Conservation (phyloP, 305 asterid genomes). For the Withania somnifera region DNA sequence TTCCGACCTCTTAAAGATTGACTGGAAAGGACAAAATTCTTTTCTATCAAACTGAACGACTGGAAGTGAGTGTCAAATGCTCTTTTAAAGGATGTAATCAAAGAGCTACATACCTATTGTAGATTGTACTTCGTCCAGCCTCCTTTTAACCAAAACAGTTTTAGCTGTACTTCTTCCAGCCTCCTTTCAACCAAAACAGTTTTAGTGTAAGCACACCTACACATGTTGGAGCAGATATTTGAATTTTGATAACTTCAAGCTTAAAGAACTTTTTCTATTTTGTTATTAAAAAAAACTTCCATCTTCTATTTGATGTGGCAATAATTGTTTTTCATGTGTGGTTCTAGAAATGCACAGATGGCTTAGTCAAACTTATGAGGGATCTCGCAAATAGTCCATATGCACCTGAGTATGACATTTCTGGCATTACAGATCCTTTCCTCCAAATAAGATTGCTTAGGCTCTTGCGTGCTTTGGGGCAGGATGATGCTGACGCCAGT, state of each 20-base stretch:
- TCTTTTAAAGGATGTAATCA: background rate
- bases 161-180: background rate
- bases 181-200: background rate
- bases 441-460: slow-evolving; percentile 81
- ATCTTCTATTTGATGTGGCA: background rate
- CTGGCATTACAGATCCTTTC: slow-evolving; percentile 93
- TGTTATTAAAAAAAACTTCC: background rate
- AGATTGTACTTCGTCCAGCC: background rate
- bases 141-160: background rate
- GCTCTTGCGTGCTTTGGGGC: slow-evolving; percentile 74
- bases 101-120: background rate
- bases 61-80: background rate
- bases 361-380: slow-evolving; percentile 83
- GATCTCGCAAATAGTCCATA: slow-evolving; percentile 92
- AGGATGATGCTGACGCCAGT: slow-evolving; percentile 92
- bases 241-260: background rate
- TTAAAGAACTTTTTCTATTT: background rate
- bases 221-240: background rate
- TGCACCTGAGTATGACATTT: slow-evolving; percentile 87
- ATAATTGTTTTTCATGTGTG: slow-evolving; percentile 7
- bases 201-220: background rate
- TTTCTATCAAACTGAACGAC: background rate
- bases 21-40: background rate
- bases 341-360: slow-evolving; percentile 86
- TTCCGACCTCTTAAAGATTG: background rate